Evolutionary conservation across 2,329 filamentous ascomycete genomes (phyloP).

Genomic region (Chrysoporthe deuterocubensis): DNA sequence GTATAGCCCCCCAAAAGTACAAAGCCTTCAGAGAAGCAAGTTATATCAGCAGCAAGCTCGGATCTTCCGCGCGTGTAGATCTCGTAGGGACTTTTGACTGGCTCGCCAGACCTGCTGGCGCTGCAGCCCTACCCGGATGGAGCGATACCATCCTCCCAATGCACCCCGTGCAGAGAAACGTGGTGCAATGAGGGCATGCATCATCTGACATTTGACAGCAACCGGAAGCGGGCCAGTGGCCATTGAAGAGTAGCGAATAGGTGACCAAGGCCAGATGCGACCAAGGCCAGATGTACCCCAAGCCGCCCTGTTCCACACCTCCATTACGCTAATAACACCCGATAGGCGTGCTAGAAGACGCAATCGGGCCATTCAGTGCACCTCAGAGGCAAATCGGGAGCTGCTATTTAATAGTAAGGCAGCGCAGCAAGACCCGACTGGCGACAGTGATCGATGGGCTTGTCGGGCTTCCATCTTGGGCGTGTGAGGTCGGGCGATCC

Average conservation of each 20-base stretch:
- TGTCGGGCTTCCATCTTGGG: slow-evolving; percentile 2
- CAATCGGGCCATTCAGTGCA: not conserved
- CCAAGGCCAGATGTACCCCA: not conserved
- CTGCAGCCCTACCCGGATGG: slow-evolving; percentile 29
- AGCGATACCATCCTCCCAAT: slow-evolving; percentile 8
- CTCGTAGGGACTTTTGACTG: not conserved
- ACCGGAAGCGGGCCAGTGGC: not conserved
- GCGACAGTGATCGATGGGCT: not conserved
- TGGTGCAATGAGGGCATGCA: not conserved
- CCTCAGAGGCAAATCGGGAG: not conserved
- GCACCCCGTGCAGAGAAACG: slow-evolving; percentile 14
- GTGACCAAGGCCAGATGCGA: not conserved
- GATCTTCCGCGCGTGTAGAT: too few relatives aligned
- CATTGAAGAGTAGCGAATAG: not conserved
- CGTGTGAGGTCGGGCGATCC: slow-evolving; percentile 1
- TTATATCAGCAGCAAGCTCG: too few relatives aligned
- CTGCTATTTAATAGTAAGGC: not conserved
- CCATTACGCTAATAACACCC: not conserved
- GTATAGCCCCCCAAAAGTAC: too few relatives aligned
- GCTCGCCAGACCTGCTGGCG: not conserved
- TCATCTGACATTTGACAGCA: not conserved
- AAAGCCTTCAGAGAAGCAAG: too few relatives aligned
- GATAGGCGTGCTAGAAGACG: not conserved
- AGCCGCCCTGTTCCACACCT: slow-evolving; percentile 7
- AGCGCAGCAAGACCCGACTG: not conserved